phyloP scores from a whole-genome alignment of 805 yeast species.

The Tetrapisispora phaffii region DNA sequence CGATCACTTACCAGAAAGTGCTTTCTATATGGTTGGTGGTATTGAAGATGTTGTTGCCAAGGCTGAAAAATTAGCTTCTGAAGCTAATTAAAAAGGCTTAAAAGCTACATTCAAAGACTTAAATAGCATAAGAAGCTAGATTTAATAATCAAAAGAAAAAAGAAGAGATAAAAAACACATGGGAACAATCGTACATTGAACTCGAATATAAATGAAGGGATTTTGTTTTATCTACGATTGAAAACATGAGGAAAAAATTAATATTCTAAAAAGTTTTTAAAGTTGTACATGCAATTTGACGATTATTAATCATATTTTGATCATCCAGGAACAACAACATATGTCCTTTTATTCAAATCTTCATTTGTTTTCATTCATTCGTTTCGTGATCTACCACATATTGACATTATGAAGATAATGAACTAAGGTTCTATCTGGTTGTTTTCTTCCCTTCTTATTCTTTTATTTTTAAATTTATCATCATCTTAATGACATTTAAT shows the following conservation, averaged over 20 bases:
- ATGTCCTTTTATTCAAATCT: no score
- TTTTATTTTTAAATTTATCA: background rate
- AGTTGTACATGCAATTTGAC: constrained; percentile 1
- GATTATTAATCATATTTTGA: no score
- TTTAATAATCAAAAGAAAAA: background rate
- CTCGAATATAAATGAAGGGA: no score
- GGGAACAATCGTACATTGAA: no score
- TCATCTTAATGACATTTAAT: background rate
- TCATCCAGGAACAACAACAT: no score
- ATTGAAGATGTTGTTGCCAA: constrained; percentile 96
- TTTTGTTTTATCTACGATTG: no score
- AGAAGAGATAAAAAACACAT: no score
- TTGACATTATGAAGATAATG: no score
- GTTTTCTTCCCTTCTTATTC: background rate
- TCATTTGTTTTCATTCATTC: background rate
- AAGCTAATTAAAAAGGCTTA: constrained; percentile 49
- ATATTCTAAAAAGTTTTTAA: constrained; percentile 1
- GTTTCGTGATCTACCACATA: no score
- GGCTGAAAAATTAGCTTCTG: constrained; percentile 98
- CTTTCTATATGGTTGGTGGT: constrained; percentile 99
- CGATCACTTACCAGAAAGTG: constrained; percentile 97
- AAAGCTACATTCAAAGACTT: background rate
- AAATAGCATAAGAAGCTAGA: background rate
- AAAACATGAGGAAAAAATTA: background rate
- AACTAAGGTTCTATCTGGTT: no score